A percentile compares a stretch with the other conserved stretches of the same genome.
Evolutionary conservation across 805 yeast genomes (phyloP).

Genomic region (Kodamaea restingae): DNA sequence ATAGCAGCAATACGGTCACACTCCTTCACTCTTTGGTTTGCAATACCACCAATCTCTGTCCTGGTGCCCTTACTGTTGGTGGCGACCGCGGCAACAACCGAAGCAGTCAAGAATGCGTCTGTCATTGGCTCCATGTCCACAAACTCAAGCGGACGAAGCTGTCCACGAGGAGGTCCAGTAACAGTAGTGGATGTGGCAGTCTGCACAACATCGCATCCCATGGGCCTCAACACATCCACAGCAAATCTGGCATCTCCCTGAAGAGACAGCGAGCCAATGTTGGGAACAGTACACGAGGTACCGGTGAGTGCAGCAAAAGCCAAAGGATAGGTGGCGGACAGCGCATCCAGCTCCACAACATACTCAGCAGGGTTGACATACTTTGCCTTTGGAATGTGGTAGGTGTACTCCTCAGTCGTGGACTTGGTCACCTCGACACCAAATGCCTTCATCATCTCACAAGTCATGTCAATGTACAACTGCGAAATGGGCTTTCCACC

Average conservation of each 20-base stretch:
- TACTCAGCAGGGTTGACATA: constrained; percentile 81
- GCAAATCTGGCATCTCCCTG: constrained; percentile 99
- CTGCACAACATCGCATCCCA: constrained; percentile 91
- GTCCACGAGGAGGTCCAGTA: constrained; percentile 75
- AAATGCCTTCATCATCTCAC: constrained; percentile 87
- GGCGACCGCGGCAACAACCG: constrained; percentile 95
- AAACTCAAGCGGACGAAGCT: constrained; percentile 61
- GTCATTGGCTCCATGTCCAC: constrained; percentile 99
- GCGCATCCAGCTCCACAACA: constrained; percentile 93
- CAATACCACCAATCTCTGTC: constrained; percentile 90
- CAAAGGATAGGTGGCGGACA: constrained; percentile 95
- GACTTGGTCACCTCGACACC: constrained; percentile 77
- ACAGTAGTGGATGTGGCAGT: constrained; percentile 86
- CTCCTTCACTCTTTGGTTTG: constrained; percentile 96
- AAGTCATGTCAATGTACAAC: constrained; percentile 95
- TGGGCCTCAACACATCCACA: constrained; percentile 82
- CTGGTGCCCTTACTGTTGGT: constrained; percentile 24
- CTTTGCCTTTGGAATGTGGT: constrained; percentile 80
- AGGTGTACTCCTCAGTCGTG: constrained; percentile 71
- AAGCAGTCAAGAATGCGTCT: constrained; percentile 94
- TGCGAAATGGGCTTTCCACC: constrained; percentile 98
- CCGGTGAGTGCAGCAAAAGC: constrained; percentile 98
- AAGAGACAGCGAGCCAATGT: constrained; percentile 84
- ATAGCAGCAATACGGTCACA: constrained; percentile 95
- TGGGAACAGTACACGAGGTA: constrained; percentile 86